Percentiles rank a stretch among this genome's conserved stretches.
These are phyloP conservation scores for Fistulinella prunicolor DNA, from an alignment of 768 basidiomycete genomes.

Conservation along the genomic window DNA sequence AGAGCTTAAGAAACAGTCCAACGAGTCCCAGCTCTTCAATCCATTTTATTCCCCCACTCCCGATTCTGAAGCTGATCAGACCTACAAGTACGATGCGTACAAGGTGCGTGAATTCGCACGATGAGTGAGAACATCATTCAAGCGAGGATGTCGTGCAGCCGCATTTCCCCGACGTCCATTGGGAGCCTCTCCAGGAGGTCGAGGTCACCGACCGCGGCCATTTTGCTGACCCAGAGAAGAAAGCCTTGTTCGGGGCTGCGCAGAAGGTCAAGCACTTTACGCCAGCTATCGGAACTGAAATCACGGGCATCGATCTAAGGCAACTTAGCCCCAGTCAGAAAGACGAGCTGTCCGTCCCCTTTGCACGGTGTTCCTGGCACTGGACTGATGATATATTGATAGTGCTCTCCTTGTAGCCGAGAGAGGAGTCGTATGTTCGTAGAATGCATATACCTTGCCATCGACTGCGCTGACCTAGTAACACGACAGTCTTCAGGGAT, in stretches of 20 bases:
- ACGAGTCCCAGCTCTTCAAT: constrained; percentile 41
- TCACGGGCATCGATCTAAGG: constrained; percentile 69
- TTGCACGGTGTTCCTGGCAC: not conserved
- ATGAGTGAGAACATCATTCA: too few species aligned
- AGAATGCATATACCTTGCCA: not conserved
- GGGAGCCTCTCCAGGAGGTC: constrained; percentile 59
- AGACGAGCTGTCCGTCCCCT: constrained; percentile 64
- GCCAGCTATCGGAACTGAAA: constrained; percentile 72
- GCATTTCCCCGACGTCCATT: constrained; percentile 56
- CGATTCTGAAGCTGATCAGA: constrained; percentile 47
- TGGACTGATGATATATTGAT: constrained; percentile 10
- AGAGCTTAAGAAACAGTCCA: constrained; percentile 24
- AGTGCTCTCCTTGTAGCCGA: constrained; percentile 75
- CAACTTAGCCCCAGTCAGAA: constrained; percentile 66
- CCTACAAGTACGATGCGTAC: constrained; percentile 55
- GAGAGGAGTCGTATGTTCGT: constrained; percentile 71
- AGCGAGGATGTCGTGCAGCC: constrained; percentile 42
- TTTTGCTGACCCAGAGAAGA: constrained; percentile 69
- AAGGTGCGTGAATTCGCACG: constrained; percentile 41
- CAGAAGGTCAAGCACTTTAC: constrained; percentile 66
- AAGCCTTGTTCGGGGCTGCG: constrained; percentile 59
- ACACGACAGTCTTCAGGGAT: constrained; percentile 61
- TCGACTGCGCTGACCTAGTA: not conserved
- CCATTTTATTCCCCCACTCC: constrained; percentile 67
- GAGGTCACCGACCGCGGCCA: constrained; percentile 64